Percentiles rank a stretch among this genome's conserved stretches.
These are phyloP conservation scores for Leccinum obscurum DNA, from an alignment of 768 basidiomycete genomes.

Conservation along the genomic window DNA sequence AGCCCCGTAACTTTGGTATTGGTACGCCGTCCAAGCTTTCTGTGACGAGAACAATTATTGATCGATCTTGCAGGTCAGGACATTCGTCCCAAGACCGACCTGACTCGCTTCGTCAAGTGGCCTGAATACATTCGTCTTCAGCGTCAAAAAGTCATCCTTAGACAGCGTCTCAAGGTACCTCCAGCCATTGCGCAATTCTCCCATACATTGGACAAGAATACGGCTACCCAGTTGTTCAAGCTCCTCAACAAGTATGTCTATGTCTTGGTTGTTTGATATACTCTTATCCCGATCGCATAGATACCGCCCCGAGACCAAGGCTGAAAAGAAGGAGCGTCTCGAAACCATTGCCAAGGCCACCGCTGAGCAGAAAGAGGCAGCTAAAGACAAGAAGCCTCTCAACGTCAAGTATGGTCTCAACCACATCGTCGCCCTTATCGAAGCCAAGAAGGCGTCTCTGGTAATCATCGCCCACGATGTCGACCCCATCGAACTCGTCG, in stretches of 20 bases:
- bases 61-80: conserved; percentile 72
- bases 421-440: conserved; percentile 93
- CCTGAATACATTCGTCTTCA: conserved; percentile 98
- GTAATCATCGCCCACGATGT: conserved; percentile 98
- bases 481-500: conserved; percentile 98
- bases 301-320: conserved; percentile 90
- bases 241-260: conserved; percentile 80
- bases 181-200: conserved; percentile 98
- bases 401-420: conserved; percentile 97
- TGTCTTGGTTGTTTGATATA: background rate
- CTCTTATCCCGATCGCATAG: conserved; percentile 16
- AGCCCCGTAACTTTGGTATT: conserved; percentile 92
- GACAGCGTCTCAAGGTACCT: conserved; percentile 97
- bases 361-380: conserved; percentile 76
- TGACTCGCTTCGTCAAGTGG: conserved; percentile 99
- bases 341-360: conserved; percentile 71
- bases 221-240: conserved; percentile 97
- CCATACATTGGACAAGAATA: conserved; percentile 99
- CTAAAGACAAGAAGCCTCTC: conserved; percentile 90
- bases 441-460: conserved; percentile 96
- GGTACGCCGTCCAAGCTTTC: conserved; percentile 50
- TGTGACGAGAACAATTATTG: background rate
- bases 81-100: conserved; percentile 83
- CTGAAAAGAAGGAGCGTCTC: conserved; percentile 96
- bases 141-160: conserved; percentile 96